Evolutionary conservation across 805 yeast genomes (phyloP).

Genomic region (Suhomyces sp.): DNA sequence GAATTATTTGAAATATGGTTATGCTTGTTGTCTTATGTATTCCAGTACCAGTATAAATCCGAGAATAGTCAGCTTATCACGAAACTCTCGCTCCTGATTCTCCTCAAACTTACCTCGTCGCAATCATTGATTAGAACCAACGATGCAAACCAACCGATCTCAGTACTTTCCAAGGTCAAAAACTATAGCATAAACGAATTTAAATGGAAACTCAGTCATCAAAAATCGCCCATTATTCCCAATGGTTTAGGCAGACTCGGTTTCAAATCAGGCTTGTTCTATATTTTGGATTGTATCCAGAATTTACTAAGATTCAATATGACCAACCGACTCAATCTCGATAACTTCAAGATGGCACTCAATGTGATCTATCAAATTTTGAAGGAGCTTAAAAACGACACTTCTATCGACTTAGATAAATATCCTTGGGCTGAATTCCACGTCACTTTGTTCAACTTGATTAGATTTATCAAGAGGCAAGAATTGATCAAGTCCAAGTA

Average conservation of each 20-base stretch:
- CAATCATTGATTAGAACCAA: not conserved
- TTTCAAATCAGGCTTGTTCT: slow-evolving; percentile 29
- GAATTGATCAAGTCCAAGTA: slow-evolving; percentile 15
- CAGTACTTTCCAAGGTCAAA: slow-evolving; percentile 8
- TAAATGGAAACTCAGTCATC: slow-evolving; percentile 44
- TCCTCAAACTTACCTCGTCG: slow-evolving; percentile 24
- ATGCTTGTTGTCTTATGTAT: slow-evolving; percentile 35
- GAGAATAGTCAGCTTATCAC: slow-evolving; percentile 21
- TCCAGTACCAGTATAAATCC: slow-evolving; percentile 36
- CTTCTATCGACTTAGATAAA: slow-evolving; percentile 15
- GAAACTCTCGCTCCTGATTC: slow-evolving; percentile 24
- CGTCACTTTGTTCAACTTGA: slow-evolving; percentile 25
- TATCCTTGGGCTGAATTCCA: slow-evolving; percentile 38
- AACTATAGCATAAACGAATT: slow-evolving; percentile 29
- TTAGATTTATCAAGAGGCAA: slow-evolving; percentile 27
- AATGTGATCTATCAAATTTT: slow-evolving; percentile 24
- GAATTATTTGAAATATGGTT: slow-evolving; percentile 33
- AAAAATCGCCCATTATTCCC: slow-evolving; percentile 34
- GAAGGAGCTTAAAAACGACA: slow-evolving; percentile 14
- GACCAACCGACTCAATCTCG: slow-evolving; percentile 32
- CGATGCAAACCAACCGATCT: not conserved
- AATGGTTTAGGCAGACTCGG: slow-evolving; percentile 19
- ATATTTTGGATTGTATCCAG: slow-evolving; percentile 29
- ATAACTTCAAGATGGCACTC: slow-evolving; percentile 26
- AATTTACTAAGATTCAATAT: slow-evolving; percentile 36